These are phyloP conservation scores for Elongisporangium undulatum DNA, from an alignment of 352 stramenopile genomes.

Conservation along the genomic window DNA sequence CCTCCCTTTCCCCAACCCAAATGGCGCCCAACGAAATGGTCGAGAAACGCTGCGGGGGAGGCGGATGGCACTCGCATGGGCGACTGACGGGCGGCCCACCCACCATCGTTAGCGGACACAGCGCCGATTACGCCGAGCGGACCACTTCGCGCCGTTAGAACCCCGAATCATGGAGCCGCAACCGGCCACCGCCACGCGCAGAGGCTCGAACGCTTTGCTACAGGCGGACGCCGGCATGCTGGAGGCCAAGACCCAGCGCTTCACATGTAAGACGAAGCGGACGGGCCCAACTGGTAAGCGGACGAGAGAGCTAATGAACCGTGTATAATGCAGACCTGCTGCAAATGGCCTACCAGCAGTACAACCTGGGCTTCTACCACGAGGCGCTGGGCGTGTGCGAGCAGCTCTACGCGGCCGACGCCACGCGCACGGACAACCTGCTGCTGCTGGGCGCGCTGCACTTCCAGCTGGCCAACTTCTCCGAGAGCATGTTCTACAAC, in stretches of 20 bases:
- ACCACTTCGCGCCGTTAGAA: background rate
- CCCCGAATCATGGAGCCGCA: background rate
- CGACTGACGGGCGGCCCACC: background rate
- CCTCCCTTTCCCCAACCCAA: background rate
- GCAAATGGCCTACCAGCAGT: constrained; percentile 79
- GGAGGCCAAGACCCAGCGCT: constrained; percentile 53
- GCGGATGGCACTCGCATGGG: background rate
- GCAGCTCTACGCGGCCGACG: constrained; percentile 85
- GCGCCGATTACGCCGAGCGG: background rate
- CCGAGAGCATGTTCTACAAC: constrained; percentile 94
- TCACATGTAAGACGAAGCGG: constrained; percentile 48
- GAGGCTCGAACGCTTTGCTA: background rate
- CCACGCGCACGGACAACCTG: constrained; percentile 89
- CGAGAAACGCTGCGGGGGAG: background rate
- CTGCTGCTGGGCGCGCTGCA: constrained; percentile 91
- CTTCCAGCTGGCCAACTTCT: constrained; percentile 92
- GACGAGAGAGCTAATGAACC: constrained; percentile 1
- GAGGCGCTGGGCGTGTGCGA: constrained; percentile 82
- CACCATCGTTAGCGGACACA: background rate
- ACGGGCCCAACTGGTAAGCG: background rate
- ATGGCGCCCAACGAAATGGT: background rate
- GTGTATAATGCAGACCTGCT: constrained; percentile 43
- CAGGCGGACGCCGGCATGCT: constrained; percentile 12
- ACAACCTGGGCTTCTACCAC: constrained; percentile 86
- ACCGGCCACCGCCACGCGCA: background rate